phyloP scores from a whole-genome alignment of 768 basidiomycete genomes.

The Suillus fuscotomentosus region DNA sequence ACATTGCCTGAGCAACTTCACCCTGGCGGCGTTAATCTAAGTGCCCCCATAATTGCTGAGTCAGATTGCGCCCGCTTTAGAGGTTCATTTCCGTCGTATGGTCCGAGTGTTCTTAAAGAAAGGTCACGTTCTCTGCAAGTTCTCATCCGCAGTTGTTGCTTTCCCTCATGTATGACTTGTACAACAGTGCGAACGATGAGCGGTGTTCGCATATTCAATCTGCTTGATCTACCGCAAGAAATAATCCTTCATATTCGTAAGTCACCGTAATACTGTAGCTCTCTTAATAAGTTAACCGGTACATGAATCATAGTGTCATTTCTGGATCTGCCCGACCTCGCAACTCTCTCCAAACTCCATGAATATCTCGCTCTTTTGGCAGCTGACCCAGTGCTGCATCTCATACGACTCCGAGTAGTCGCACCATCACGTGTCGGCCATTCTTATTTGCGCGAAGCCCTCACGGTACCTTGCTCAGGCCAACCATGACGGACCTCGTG shows the following conservation, averaged over 20 bases:
- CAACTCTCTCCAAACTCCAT: constrained; percentile 46
- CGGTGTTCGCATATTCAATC: constrained; percentile 1
- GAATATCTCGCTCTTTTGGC: constrained; percentile 50
- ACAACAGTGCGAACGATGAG: neutral
- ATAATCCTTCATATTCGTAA: constrained; percentile 57
- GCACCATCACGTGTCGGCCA: constrained; percentile 69
- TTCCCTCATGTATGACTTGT: neutral
- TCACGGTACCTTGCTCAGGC: constrained; percentile 55
- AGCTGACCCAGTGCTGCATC: constrained; percentile 63
- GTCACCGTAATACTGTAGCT: constrained; percentile 13
- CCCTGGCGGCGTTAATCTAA: neutral
- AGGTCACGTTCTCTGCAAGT: neutral
- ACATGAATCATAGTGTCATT: constrained; percentile 50
- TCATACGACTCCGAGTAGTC: constrained; percentile 55
- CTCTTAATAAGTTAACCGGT: neutral
- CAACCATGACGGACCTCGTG: constrained; percentile 64
- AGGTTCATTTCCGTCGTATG: neutral
- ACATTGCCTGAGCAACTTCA: neutral
- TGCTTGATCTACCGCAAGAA: constrained; percentile 52
- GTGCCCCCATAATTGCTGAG: neutral
- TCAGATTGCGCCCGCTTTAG: neutral
- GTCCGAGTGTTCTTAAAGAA: neutral
- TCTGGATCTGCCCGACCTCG: constrained; percentile 73
- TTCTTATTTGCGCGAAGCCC: constrained; percentile 59
- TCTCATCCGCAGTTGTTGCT: neutral